Evolutionary conservation across 2,329 filamentous ascomycete species (phyloP), one percentile per base, ranked within the genome.

Genomic region (Cladosporium oxysporum): DNA sequence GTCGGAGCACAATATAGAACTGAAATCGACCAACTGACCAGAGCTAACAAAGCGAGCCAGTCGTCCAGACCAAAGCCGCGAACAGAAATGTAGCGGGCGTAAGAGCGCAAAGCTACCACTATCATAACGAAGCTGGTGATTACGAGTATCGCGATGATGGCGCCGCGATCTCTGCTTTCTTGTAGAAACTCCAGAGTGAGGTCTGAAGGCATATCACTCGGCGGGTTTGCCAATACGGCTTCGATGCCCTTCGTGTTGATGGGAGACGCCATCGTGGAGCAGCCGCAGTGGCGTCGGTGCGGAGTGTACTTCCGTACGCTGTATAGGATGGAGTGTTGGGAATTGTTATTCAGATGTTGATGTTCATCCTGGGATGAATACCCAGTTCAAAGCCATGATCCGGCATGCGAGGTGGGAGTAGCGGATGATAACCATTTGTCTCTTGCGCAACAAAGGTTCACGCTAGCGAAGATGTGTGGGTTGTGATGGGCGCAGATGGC

Each of bases 51-150:
- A 0, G 79, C 79, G 44, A 82, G 68, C 2, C 66, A 69, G 71
- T 82, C 80, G 37, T 82, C 80, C 18, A 78, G 50, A 1, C 80
- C 80, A 41, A 81, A 75, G 2, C 75, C 74, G 37, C 75, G 75
- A 8, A 80, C 72, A 8, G 81, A 69, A 14, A 78, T 75, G 7
- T 73, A 67, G 50, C 80, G 73, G 1, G 80, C 79, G 28, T 74
- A 66, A 33, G 78, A 69, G 23, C 80, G 73, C 8, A 73, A 70
- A 1, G 76, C 65, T 0, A 82, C 78, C 21, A 81, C 60, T 0
- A 78, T 50, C 53, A 71, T 72, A 1, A 79, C 76, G 47, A 81
- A 23, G 16, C 71, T 71, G 1, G 76, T 73, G 33, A 82, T 74
- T 59, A 80, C 71, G 21, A 80, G 73, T 37, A 81, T 81, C 1